A percentile compares a stretch with the other conserved stretches of the same genome.
phyloP scores from a whole-genome alignment of 352 stramenopile species.

The Globisporangium yorkense region DNA sequence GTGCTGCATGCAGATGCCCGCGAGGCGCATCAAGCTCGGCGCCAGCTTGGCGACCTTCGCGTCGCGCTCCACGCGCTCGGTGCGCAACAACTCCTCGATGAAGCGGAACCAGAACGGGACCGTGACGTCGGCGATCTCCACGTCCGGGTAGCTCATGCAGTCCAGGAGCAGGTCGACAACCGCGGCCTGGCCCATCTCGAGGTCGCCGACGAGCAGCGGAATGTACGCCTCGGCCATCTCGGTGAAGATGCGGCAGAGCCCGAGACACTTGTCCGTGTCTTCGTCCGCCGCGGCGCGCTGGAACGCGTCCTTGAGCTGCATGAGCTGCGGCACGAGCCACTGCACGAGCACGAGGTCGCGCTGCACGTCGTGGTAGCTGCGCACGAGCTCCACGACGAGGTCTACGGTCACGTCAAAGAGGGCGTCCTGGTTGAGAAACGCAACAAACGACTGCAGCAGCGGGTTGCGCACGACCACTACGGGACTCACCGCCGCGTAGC shows the following conservation, averaged over 20 bases:
- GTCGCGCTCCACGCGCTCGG: slow-evolving; percentile 7
- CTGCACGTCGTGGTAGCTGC: slow-evolving; percentile 43
- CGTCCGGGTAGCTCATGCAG: slow-evolving; percentile 78
- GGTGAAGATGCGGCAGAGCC: slow-evolving; percentile 86
- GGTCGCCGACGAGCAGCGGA: slow-evolving; percentile 59
- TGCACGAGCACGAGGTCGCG: slow-evolving; percentile 52
- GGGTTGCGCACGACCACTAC: slow-evolving; percentile 51
- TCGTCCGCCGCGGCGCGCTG: slow-evolving; percentile 39
- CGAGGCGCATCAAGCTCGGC: slow-evolving; percentile 46
- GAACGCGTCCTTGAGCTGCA: slow-evolving; percentile 60
- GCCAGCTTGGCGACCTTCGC: slow-evolving; percentile 36
- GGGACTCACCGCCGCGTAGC: slow-evolving; percentile 37
- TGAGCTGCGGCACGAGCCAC: slow-evolving; percentile 73
- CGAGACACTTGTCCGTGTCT: slow-evolving; percentile 68
- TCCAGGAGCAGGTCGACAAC: slow-evolving; percentile 85
- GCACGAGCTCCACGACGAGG: slow-evolving; percentile 74
- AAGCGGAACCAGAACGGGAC: slow-evolving; percentile 82
- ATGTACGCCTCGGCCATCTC: slow-evolving; percentile 88
- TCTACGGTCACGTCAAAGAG: slow-evolving; percentile 85
- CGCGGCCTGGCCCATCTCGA: slow-evolving; percentile 45
- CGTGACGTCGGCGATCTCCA: slow-evolving; percentile 80
- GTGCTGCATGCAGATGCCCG: slow-evolving; percentile 75
- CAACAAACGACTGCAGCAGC: slow-evolving; percentile 58
- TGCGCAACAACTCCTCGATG: slow-evolving; percentile 35
- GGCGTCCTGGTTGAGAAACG: slow-evolving; percentile 61